Evolutionary conservation across 306 rosid species (phyloP).

Genomic region (Vachellia pachyceras): DNA sequence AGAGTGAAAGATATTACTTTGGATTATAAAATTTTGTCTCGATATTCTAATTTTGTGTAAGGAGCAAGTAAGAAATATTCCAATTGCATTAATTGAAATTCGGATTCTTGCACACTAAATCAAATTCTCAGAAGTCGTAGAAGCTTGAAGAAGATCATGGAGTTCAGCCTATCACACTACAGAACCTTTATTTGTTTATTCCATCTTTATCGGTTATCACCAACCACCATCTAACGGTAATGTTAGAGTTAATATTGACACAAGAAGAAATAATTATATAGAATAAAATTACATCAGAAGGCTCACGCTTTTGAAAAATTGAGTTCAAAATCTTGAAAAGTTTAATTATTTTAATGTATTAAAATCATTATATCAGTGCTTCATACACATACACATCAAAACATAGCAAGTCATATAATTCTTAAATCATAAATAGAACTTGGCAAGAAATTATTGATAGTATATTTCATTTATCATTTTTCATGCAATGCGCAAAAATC

Average conservation of each 20-base stretch:
- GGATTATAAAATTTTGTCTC: background rate
- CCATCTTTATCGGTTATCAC: background rate
- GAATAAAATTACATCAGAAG: background rate
- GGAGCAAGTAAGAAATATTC: conserved; percentile 1
- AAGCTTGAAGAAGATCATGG: background rate
- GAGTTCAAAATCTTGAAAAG: background rate
- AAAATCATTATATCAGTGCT: too few species aligned
- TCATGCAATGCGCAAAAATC: too few species aligned
- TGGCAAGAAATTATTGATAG: too few species aligned
- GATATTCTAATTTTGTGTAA: background rate
- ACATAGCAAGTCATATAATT: background rate
- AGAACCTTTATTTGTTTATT: background rate
- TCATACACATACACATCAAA: too few species aligned
- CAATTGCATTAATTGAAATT: background rate
- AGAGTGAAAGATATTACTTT: background rate
- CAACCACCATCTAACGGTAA: background rate
- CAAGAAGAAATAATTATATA: background rate
- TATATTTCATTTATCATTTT: too few species aligned
- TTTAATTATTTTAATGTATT: background rate
- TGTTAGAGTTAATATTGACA: background rate
- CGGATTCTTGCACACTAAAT: background rate
- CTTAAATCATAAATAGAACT: too few species aligned
- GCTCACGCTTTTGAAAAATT: background rate
- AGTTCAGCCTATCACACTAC: conserved; percentile 26
- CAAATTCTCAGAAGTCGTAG: background rate